Evolutionary conservation across 352 stramenopile genomes (phyloP), one percentile per base, ranked within the genome.

Genomic region (Globisporangium recalcitrans): DNA sequence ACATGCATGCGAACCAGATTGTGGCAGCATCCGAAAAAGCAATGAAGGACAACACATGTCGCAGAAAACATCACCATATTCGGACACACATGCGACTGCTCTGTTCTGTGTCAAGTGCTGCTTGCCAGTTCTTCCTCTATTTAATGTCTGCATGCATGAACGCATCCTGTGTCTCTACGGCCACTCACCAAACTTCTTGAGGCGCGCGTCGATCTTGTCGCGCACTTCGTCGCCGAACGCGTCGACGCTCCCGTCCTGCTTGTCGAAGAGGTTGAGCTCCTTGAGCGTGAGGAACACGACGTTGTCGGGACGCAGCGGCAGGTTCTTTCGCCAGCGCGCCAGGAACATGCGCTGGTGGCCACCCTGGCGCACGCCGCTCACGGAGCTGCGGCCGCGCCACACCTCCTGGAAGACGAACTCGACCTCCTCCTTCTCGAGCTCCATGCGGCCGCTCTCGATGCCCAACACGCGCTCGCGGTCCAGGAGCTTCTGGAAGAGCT

Each of bases 341-440:
- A 97, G 72, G 60, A 90, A 90, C 57, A 95, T 71, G 8, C 87
- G 79, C 40, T 93, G 77, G 49, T 84, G 78, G 22, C 86, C 85
- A 42, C 83, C 87, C 67, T 93, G 83, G 27, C 82, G 80, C 36
- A 80, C 68, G 46, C 70, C 69, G 42, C 81, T 87, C 21, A 96
- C 77, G 4, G 88, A 71, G 62, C 85, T 94, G 44, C 84, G 74
- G 4, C 85, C 80, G 19, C 78, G 82, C 83, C 88, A 97, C 47
- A 97, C 75, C 51, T 93, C 78, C 64, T 93, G 84, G 69, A 91
- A 89, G 16, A 96, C 68, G 57, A 92, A 96, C 65, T 96, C 85
- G 26, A 97, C 75, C 53, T 96, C 88, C 56, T 96, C 87, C 71
- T 93, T 90, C 66, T 89, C 78, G 8, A 91, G 70, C 51, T 85